A percentile compares a stretch with the other conserved stretches of the same genome.
These are phyloP conservation scores for Calonectria ilicicola DNA, from an alignment of 2,329 filamentous ascomycete species.

Conservation along the genomic window DNA sequence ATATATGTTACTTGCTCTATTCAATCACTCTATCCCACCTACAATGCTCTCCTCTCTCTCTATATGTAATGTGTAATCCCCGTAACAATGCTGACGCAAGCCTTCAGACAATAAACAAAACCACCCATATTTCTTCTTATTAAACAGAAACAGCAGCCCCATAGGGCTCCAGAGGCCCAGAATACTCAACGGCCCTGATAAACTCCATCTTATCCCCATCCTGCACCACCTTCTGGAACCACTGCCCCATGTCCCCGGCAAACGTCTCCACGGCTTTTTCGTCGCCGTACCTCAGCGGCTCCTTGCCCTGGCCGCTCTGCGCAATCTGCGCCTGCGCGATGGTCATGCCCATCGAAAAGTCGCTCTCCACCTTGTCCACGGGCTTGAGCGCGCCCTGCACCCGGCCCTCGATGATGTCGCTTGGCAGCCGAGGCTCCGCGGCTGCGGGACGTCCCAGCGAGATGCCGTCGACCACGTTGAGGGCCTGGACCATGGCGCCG, in stretches of 20 bases:
- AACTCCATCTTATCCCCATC: constrained; percentile 45
- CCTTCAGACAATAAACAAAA: background rate
- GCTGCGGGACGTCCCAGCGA: constrained; percentile 59
- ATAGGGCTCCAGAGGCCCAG: constrained; percentile 32
- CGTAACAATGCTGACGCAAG: background rate
- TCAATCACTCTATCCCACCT: background rate
- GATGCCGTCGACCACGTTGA: constrained; percentile 69
- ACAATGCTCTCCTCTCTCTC: background rate
- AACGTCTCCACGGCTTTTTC: constrained; percentile 31
- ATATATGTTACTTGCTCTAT: background rate
- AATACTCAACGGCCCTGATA: constrained; percentile 36
- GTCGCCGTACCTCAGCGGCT: constrained; percentile 45
- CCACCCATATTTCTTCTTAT: background rate
- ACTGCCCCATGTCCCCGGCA: constrained; percentile 36
- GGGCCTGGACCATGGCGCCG: constrained; percentile 70
- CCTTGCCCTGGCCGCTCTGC: constrained; percentile 33
- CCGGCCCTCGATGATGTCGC: constrained; percentile 42
- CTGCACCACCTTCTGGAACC: constrained; percentile 35
- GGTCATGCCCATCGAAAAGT: constrained; percentile 18
- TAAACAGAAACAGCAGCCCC: constrained; percentile 23
- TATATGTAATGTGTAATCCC: background rate
- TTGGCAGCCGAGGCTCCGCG: constrained; percentile 48
- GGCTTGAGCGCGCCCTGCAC: constrained; percentile 34
- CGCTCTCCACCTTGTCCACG: constrained; percentile 20
- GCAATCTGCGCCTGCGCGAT: constrained; percentile 32